Evolutionary conservation across 83 land plant species (phyloP), one percentile per base, ranked within the genome.

Genomic region (Picea abies): DNA sequence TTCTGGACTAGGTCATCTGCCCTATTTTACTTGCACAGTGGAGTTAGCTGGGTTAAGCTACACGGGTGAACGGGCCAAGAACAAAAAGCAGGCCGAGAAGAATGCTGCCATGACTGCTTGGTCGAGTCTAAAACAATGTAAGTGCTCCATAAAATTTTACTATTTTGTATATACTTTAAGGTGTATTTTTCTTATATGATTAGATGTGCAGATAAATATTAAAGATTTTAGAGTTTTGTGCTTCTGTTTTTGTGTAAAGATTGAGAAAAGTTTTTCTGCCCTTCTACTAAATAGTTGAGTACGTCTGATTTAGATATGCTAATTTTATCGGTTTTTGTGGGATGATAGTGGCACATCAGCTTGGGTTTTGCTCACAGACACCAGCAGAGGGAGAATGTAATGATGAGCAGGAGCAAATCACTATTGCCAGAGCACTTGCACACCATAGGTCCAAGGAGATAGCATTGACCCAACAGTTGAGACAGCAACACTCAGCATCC

Each of bases 31-130:
- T 1, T 89, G 96, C 73, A 92, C 91, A 9, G 96, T 94, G 47
- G 93, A 92, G 63, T 80, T 94, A 79, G 96, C 94, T 76, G 94
- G 91, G 6, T 86, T 94, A 47, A 85, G 84, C 3, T 94, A 92
- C 78, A 92, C 90, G 2, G 96, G 96, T 8, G 96, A 92, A 47
- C 91, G 95, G 26, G 96, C 96, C 4, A 94, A 94, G 85, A 94
- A 89, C 84, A 94, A 92, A 83, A 94, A 94, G 72, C 96, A 94
- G 68, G 95, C 95, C 26, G 95, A 93, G 81, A 93, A 93, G 79
- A 91, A 91, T 86, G 95, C 96, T 16, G 96, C 96, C 12, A 87
- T 92, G 90, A 88, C 93, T 26, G 93, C 96, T 5, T 94, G 96
- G 95, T 84, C 86, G 35, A 85, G 91, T 64, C 86, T 94, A n/a